Evolutionary conservation across 2,329 filamentous ascomycete genomes (phyloP).

Genomic region (Elsinoe perseae): DNA sequence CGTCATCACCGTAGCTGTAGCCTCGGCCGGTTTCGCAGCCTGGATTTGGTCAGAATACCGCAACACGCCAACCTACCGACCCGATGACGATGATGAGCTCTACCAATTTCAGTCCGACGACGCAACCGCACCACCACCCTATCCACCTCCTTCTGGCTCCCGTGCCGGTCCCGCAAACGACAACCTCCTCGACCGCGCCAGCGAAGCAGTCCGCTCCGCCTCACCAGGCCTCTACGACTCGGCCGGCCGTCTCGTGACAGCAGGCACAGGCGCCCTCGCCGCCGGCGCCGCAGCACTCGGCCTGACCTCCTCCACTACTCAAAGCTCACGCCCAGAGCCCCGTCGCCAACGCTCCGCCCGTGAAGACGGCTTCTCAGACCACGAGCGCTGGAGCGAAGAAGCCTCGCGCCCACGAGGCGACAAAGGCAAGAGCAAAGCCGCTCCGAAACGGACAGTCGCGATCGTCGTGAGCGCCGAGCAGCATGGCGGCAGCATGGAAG

Average conservation of each 20-base stretch:
- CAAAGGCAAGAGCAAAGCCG: conserved; percentile 29
- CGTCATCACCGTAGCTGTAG: conserved; percentile 76
- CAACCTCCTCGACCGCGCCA: conserved; percentile 67
- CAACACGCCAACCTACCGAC: conserved; percentile 41
- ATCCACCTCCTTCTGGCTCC: background rate
- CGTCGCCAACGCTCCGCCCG: conserved; percentile 18
- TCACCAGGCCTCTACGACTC: conserved; percentile 81
- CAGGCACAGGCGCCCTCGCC: conserved; percentile 61
- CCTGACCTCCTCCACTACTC: conserved; percentile 54
- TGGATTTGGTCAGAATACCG: conserved; percentile 91
- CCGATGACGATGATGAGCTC: conserved; percentile 57
- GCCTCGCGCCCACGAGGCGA: conserved; percentile 55
- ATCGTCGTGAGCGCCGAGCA: conserved; percentile 77
- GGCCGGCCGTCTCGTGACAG: conserved; percentile 71
- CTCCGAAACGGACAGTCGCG: conserved; percentile 56
- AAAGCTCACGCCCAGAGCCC: background rate
- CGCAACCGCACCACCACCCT: conserved; percentile 6
- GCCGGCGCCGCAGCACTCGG: conserved; percentile 76
- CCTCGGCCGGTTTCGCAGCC: conserved; percentile 74
- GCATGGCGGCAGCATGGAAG: background rate
- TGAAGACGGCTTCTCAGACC: conserved; percentile 49
- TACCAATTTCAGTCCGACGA: conserved; percentile 27
- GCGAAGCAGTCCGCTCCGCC: conserved; percentile 70
- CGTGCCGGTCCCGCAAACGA: conserved; percentile 31
- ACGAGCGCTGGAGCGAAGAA: conserved; percentile 88